A percentile compares a stretch with the other conserved stretches of the same genome.
Conservation (phyloP, 441 rosid genomes). For the Pelargonium cotyledonis region DNA sequence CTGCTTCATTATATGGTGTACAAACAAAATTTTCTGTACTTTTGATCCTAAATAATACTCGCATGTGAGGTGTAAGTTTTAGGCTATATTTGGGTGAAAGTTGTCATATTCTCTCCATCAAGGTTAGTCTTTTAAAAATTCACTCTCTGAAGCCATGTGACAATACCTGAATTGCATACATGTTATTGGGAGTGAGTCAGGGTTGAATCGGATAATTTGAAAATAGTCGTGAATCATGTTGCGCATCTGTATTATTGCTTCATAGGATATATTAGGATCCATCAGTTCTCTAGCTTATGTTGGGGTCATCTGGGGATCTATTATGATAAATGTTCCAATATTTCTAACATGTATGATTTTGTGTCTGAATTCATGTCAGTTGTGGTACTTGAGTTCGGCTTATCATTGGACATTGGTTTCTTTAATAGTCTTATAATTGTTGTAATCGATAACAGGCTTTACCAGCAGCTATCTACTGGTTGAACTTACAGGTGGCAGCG, state of each 20-base stretch:
- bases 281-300: too few relatives aligned
- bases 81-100: not conserved
- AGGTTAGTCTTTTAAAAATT: not conserved
- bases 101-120: not conserved
- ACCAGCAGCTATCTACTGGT: slow-evolving; percentile 92
- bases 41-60: not conserved
- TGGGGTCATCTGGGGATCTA: not conserved
- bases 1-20: not conserved
- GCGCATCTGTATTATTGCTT: too few relatives aligned
- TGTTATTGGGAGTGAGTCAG: not conserved
- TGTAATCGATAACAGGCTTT: slow-evolving; percentile 87
- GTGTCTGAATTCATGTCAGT: not conserved
- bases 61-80: not conserved
- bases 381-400: not conserved
- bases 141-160: not conserved
- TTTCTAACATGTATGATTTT: not conserved
- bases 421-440: slow-evolving; percentile 28
- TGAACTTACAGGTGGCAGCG: slow-evolving; percentile 93
- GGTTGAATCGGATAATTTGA: not conserved
- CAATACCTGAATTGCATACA: not conserved
- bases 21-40: not conserved
- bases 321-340: not conserved
- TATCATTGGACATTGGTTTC: slow-evolving; percentile 17
- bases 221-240: too few relatives aligned
- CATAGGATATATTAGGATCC: too few relatives aligned